These are phyloP conservation scores for Penicillium crystallinum DNA, from an alignment of 495 filamentous ascomycete genomes.

Conservation along the genomic window DNA sequence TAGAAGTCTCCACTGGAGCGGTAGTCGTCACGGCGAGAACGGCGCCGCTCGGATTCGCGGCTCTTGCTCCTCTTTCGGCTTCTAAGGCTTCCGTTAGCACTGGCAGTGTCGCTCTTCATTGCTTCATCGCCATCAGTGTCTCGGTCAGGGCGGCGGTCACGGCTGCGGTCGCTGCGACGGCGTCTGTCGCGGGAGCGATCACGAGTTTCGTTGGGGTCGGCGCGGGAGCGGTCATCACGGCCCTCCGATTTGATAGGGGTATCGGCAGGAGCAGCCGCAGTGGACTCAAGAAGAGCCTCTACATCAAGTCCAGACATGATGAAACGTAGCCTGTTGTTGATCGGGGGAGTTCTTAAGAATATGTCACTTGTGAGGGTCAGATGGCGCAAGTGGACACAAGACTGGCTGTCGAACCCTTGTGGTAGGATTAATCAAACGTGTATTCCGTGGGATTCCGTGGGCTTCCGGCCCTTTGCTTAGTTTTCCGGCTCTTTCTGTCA, in stretches of 20 bases:
- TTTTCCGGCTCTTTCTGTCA: background rate
- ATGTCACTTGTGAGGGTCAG: constrained; percentile 48
- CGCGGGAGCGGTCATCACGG: constrained; percentile 53
- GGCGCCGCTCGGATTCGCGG: constrained; percentile 71
- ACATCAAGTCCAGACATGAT: constrained; percentile 88
- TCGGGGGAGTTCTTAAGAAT: constrained; percentile 30
- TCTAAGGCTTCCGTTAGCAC: constrained; percentile 74
- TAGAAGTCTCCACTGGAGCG: constrained; percentile 69
- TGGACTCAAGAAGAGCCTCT: constrained; percentile 89
- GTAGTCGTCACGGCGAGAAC: constrained; percentile 69
- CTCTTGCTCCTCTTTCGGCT: constrained; percentile 80
- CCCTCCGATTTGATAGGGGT: constrained; percentile 51
- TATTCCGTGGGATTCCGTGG: background rate
- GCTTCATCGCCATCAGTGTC: constrained; percentile 60
- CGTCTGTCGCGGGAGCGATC: constrained; percentile 56
- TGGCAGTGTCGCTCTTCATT: constrained; percentile 75
- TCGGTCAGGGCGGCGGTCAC: constrained; percentile 57
- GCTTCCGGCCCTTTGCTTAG: background rate
- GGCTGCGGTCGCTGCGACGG: constrained; percentile 53
- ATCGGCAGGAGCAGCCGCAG: constrained; percentile 56
- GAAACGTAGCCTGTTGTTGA: constrained; percentile 9
- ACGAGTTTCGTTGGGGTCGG: constrained; percentile 50
- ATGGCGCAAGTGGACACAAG: constrained; percentile 26
- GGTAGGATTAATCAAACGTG: background rate
- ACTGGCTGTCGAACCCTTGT: constrained; percentile 40